These are phyloP conservation scores for Chrysoporthe puriensis DNA, from an alignment of 2,329 filamentous ascomycete genomes.

Conservation along the genomic window DNA sequence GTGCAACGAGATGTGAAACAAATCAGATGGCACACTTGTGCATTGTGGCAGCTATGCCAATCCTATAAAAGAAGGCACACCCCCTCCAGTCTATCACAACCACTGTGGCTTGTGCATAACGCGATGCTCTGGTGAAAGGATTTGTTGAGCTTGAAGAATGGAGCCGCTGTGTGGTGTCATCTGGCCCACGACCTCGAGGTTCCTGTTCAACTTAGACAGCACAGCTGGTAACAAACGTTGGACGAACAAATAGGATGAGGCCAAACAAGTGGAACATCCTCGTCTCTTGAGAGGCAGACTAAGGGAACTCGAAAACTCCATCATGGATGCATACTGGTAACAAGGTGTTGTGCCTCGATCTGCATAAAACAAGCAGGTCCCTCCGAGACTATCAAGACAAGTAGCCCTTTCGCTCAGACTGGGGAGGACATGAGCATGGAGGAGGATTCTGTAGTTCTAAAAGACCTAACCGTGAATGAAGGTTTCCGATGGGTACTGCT, in stretches of 20 bases:
- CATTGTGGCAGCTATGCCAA: not conserved
- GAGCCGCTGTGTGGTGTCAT: not conserved
- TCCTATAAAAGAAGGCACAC: not conserved
- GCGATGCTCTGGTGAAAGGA: not conserved
- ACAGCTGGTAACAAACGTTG: not conserved
- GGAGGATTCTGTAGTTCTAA: not conserved
- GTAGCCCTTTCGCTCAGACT: not conserved
- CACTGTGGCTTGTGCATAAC: not conserved
- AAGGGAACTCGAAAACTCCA: not conserved
- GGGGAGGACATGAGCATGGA: not conserved
- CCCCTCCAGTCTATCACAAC: not conserved
- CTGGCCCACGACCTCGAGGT: not conserved
- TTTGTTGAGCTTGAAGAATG: not conserved
- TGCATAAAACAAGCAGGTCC: not conserved
- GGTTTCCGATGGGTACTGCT: not conserved
- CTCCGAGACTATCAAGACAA: not conserved
- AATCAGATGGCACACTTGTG: not conserved
- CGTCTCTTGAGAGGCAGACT: too few relatives aligned
- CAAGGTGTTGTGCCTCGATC: not conserved
- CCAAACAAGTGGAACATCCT: not conserved
- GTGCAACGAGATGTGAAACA: constrained; percentile 24
- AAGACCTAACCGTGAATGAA: not conserved
- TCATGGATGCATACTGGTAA: not conserved
- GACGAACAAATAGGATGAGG: not conserved
- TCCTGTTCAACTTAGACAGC: not conserved